A percentile compares a stretch with the other conserved stretches of the same genome.
phyloP scores from a whole-genome alignment of 176 grass and related monocot genomes.

The Eleusine coracana region DNA sequence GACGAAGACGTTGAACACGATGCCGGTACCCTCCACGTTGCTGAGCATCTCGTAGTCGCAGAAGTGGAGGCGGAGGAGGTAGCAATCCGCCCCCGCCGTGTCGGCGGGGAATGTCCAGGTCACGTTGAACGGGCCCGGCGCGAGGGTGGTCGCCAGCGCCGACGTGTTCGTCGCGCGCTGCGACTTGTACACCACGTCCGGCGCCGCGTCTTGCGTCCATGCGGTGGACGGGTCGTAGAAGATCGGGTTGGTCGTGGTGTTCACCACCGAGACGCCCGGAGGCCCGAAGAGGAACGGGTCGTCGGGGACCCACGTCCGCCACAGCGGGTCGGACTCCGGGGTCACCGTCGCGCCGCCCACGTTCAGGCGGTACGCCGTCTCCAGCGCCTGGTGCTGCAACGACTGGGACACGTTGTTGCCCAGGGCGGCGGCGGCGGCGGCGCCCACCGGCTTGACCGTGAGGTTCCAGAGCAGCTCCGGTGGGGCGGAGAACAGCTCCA shows the following conservation, averaged over 20 bases:
- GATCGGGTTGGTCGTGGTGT: background rate
- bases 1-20: constrained; percentile 61
- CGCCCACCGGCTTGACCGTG: background rate
- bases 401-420: background rate
- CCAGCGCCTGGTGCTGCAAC: constrained; percentile 32
- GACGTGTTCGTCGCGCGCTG: constrained; percentile 40
- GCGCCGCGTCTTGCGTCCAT: constrained; percentile 40
- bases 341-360: constrained; percentile 56
- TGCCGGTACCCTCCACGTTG: background rate
- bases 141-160: background rate
- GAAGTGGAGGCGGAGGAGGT: constrained; percentile 74
- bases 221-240: background rate
- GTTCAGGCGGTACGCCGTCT: constrained; percentile 71
- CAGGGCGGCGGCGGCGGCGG: background rate
- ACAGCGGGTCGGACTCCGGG: constrained; percentile 47
- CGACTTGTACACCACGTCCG: constrained; percentile 52
- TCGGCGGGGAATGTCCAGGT: constrained; percentile 63
- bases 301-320: constrained; percentile 73
- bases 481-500: constrained; percentile 63
- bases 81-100: background rate
- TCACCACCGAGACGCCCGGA: background rate
- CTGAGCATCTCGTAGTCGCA: constrained; percentile 55
- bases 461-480: constrained; percentile 23
- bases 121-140: constrained; percentile 37
- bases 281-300: constrained; percentile 37